Evolutionary conservation across 75 land plant genomes (phyloP).

Genomic region (Pseudotsuga menziesii): DNA sequence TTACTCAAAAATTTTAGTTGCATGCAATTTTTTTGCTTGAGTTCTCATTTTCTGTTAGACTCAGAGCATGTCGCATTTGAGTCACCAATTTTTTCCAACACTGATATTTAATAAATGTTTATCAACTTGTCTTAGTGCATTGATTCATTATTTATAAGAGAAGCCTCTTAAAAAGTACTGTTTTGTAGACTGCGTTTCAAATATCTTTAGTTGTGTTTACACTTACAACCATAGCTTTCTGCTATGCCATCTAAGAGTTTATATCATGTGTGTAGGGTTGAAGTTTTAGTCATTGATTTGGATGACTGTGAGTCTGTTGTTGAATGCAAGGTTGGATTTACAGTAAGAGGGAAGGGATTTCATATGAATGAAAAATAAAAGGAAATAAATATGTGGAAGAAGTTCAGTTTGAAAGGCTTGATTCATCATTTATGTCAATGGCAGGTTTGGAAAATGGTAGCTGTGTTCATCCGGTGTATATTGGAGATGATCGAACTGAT

Average conservation of each 20-base stretch:
- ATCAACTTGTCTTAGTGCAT: no score
- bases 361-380: neutral
- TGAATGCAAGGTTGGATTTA: neutral
- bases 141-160: no score
- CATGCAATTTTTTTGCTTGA: no score
- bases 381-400: neutral
- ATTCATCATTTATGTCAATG: neutral
- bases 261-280: neutral
- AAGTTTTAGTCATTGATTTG: neutral
- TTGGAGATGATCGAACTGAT: conserved; percentile 56
- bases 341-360: neutral
- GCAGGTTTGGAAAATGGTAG: conserved; percentile 1
- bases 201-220: neutral
- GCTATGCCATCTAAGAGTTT: no score
- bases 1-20: no score
- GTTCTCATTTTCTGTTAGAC: no score
- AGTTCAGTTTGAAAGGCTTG: conserved; percentile 2
- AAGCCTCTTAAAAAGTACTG: neutral
- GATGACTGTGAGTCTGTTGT: neutral
- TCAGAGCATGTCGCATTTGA: no score
- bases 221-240: neutral
- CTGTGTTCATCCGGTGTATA: conserved; percentile 32
- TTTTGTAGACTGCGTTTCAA: neutral
- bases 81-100: no score
- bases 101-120: no score